Conservation (phyloP, 345 rosid genomes). For the Cardamine chenopodiifolia region DNA sequence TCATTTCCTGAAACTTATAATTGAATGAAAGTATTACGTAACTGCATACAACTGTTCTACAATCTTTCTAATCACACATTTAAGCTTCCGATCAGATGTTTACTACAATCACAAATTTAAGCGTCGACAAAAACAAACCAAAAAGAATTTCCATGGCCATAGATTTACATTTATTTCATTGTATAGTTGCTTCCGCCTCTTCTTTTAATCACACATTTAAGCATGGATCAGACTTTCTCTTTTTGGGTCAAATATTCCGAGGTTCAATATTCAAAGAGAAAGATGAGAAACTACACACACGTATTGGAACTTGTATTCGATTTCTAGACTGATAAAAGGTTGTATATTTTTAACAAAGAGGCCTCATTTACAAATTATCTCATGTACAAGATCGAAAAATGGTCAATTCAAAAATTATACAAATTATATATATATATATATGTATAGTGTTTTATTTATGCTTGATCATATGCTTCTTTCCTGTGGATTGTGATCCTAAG, state of each 20-base stretch:
- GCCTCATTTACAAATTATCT: not conserved
- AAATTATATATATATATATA: not conserved
- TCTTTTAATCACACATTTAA: conserved; percentile 5
- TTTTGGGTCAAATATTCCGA: not conserved
- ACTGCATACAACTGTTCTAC: not conserved
- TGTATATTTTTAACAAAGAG: not conserved
- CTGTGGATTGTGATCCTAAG: not conserved
- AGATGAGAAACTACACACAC: conserved; percentile 8
- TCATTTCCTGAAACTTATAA: not conserved
- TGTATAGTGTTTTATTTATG: not conserved
- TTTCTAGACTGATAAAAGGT: not conserved
- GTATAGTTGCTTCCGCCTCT: conserved; percentile 14
- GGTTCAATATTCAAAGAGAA: not conserved
- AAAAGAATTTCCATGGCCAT: conserved; percentile 11
- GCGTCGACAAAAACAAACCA: too few relatives aligned
- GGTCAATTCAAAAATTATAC: not conserved
- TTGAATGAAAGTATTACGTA: not conserved
- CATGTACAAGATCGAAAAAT: not conserved
- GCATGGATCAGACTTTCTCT: not conserved
- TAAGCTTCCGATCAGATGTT: not conserved
- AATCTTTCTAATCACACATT: too few relatives aligned
- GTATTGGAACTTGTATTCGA: conserved; percentile 32
- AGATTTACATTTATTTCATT: conserved; percentile 11
- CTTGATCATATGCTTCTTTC: not conserved
- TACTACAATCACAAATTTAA: too few relatives aligned